phyloP scores from a whole-genome alignment of 768 basidiomycete genomes.

The Hygrocybe punicea region DNA sequence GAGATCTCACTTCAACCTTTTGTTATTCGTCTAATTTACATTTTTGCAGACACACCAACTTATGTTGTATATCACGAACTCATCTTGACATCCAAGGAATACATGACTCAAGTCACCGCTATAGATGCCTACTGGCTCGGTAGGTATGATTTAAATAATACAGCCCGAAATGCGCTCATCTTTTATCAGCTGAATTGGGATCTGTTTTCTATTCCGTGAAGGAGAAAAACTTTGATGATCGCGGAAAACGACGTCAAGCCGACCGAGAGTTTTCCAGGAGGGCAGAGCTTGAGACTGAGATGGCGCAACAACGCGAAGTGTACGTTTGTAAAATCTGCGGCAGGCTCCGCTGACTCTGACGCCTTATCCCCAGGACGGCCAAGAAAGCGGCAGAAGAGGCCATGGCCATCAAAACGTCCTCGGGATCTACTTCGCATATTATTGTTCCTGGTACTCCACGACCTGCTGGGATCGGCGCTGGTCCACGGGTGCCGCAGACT shows the following conservation, averaged over 20 bases:
- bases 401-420: constrained; percentile 50
- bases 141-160: constrained; percentile 34
- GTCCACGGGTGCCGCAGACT: constrained; percentile 64
- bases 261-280: constrained; percentile 89
- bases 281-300: constrained; percentile 89
- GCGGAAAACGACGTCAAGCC: constrained; percentile 68
- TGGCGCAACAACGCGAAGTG: constrained; percentile 81
- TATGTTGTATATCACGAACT: constrained; percentile 97
- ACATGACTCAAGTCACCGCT: constrained; percentile 99
- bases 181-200: constrained; percentile 75
- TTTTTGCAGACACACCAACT: constrained; percentile 75
- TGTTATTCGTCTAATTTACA: constrained; percentile 10
- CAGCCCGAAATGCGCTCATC: neutral
- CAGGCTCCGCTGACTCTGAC: constrained; percentile 9
- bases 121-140: constrained; percentile 98
- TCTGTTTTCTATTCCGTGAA: constrained; percentile 97
- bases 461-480: constrained; percentile 63
- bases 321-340: constrained; percentile 31
- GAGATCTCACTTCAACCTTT: constrained; percentile 25
- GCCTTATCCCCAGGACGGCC: constrained; percentile 47
- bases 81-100: constrained; percentile 92
- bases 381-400: constrained; percentile 62
- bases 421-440: constrained; percentile 54
- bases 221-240: constrained; percentile 95
- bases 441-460: constrained; percentile 80